Evolutionary conservation across 306 rosid species (phyloP).

Genomic region (Crotalaria pallida): DNA sequence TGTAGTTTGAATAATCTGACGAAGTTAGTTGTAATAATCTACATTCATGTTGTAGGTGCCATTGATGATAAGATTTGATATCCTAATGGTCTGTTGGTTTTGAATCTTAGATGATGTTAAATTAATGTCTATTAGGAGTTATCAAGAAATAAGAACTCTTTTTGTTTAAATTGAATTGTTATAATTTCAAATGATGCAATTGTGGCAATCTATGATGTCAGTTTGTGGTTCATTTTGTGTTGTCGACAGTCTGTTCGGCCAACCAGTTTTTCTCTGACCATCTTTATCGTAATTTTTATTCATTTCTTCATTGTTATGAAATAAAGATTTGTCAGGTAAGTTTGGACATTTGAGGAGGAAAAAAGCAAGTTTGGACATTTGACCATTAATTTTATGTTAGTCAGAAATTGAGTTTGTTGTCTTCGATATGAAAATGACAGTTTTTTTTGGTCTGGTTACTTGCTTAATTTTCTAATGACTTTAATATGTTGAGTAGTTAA

Average conservation of each 20-base stretch:
- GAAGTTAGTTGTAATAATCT: neutral
- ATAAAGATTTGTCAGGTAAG: neutral
- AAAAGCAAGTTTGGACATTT: neutral
- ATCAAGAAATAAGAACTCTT: neutral
- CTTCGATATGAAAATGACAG: conserved; percentile 17
- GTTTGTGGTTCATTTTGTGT: neutral
- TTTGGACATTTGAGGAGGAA: neutral
- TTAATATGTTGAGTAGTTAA: conserved; percentile 80
- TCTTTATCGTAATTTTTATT: neutral
- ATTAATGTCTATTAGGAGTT: neutral
- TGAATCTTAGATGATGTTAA: neutral
- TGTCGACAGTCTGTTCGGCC: neutral
- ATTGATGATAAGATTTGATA: neutral
- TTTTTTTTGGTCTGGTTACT: conserved; percentile 12
- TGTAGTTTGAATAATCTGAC: neutral
- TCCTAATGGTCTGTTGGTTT: neutral
- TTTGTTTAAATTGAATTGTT: neutral
- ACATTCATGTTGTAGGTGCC: neutral
- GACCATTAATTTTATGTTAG: neutral
- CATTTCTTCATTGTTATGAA: neutral
- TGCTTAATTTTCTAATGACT: conserved; percentile 51
- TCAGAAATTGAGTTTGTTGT: conserved; percentile 9
- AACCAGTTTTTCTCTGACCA: neutral
- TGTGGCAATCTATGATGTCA: neutral
- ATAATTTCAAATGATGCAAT: neutral